Percentiles rank a stretch among this genome's conserved stretches.
phyloP scores from a whole-genome alignment of 306 rosid genomes.

The Sophora flavescens region DNA sequence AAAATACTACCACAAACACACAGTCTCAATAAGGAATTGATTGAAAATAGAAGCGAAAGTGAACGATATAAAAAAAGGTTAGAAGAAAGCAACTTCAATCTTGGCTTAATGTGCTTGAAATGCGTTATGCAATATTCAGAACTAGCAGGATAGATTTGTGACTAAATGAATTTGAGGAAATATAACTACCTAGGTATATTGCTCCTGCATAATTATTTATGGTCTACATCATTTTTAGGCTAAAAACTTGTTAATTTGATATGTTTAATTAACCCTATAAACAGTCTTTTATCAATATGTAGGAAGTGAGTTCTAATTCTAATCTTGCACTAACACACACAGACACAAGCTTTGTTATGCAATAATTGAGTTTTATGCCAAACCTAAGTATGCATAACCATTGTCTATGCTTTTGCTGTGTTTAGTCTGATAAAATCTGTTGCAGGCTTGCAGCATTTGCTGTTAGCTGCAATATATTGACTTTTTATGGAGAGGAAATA shows the following conservation, averaged over 20 bases:
- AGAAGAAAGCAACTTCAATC: neutral
- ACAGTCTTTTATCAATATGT: neutral
- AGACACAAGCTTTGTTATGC: neutral
- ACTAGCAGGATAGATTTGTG: neutral
- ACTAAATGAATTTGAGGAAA: neutral
- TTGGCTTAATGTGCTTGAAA: neutral
- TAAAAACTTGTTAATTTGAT: neutral
- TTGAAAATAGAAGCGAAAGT: neutral
- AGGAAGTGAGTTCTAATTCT: neutral
- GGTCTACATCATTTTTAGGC: neutral
- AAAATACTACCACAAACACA: neutral
- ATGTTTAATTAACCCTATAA: neutral
- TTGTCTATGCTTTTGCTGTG: neutral
- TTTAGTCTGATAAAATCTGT: constrained; percentile 13
- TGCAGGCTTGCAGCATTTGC: constrained; percentile 30
- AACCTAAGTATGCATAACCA: neutral
- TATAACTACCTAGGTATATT: neutral
- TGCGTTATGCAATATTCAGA: neutral
- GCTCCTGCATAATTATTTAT: neutral
- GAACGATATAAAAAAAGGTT: neutral
- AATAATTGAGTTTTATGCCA: neutral
- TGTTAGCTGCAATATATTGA: constrained; percentile 12
- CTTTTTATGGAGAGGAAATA: neutral
- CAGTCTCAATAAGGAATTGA: neutral
- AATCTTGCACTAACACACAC: neutral